Evolutionary conservation across 208 protist species (phyloP), one percentile per base, ranked within the genome.

Genomic region (Acanthamoeba culbertsoni): DNA sequence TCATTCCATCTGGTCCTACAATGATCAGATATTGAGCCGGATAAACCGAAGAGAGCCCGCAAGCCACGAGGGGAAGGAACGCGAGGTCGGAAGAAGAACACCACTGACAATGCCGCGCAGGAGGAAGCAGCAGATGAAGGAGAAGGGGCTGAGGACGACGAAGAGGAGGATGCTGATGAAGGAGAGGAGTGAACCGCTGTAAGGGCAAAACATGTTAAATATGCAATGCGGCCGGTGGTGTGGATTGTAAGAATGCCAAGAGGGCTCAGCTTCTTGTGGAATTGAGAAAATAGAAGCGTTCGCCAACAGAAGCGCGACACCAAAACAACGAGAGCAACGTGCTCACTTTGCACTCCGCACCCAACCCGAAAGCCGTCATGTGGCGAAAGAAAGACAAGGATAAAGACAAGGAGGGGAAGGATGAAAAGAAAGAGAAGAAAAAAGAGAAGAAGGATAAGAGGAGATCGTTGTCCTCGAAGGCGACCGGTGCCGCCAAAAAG

Each of bases 341-440:
- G n/a, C n/a, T n/a, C n/a, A n/a, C n/a, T n/a, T n/a, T n/a, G n/a
- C n/a, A n/a, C n/a, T n/a, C n/a, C n/a, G n/a, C n/a, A n/a, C n/a
- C n/a, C n/a, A n/a, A n/a, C n/a, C n/a, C n/a, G n/a, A n/a, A n/a
- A n/a, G n/a, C n/a, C n/a, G n/a, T n/a, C n/a, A n/a, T n/a, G n/a
- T n/a, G 35, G 18, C n/a, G 65, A n/a, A 77, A 77, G 35, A 77
- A 77, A n/a, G 65, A 77, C 65, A 77, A 77, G n/a, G 65, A 77
- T 40, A 28, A 77, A 12, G n/a, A 77, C 12, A 28, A 40, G 18
- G n/a, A 77, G 35, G 65, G n/a, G 18, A 77, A 77, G 65, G 55
- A 62, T 26, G 26, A 62, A 26, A 26, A 20, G 23, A 62, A 62
- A 62, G 26, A 62, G 20, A 26, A 26, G 23, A 26, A 62, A 20